A percentile compares a stretch with the other conserved stretches of the same genome.
These are phyloP conservation scores for Pythium coloratum DNA, from an alignment of 352 stramenopile genomes.

Conservation along the genomic window DNA sequence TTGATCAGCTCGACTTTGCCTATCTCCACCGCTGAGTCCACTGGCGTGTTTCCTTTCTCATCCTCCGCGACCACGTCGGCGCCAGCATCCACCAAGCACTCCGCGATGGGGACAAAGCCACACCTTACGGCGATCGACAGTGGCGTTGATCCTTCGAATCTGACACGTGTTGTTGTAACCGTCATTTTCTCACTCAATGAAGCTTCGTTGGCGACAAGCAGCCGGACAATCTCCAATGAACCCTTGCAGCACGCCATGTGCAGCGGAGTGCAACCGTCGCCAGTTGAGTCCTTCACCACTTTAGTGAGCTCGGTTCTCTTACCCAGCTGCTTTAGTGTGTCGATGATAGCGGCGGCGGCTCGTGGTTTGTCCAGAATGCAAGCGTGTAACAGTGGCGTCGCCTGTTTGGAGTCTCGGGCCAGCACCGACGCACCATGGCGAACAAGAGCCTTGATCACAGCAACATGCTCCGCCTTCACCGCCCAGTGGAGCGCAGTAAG, in stretches of 20 bases:
- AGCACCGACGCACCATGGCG: conserved; percentile 1
- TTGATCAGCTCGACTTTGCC: no score
- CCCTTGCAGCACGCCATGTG: not conserved
- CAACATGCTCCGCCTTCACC: no score
- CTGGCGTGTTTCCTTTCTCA: no score
- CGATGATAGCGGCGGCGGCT: conserved; percentile 1
- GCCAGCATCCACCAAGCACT: no score
- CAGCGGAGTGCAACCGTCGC: conserved; percentile 1
- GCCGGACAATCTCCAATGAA: not conserved
- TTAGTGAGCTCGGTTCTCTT: not conserved
- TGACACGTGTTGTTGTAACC: no score
- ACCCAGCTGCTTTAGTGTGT: not conserved
- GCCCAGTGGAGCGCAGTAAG: no score
- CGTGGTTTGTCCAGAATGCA: not conserved
- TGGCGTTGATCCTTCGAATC: no score
- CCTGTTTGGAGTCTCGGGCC: not conserved
- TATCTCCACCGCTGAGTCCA: no score
- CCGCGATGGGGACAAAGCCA: no score
- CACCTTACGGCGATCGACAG: no score
- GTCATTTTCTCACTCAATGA: no score
- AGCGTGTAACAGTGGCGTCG: not conserved
- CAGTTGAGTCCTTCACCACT: not conserved
- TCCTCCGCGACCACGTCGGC: no score
- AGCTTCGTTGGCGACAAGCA: not conserved
- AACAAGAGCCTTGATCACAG: not conserved